Percentiles rank a stretch among this genome's conserved stretches.
phyloP scores from a whole-genome alignment of 2,329 filamentous ascomycete species.

The Colletotrichum chrysophilum region DNA sequence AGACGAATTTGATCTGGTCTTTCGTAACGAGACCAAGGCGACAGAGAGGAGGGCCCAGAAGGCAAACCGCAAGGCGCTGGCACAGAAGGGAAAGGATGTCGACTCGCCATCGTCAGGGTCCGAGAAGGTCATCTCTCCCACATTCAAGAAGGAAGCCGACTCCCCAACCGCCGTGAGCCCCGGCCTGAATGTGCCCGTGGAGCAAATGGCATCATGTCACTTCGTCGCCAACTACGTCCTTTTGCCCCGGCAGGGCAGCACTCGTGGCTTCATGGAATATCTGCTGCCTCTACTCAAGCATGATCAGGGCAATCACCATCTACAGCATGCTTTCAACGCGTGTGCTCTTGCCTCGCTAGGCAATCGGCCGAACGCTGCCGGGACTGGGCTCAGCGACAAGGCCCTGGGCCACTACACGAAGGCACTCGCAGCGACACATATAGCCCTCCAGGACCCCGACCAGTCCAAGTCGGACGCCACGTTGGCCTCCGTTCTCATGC shows the following conservation, averaged over 20 bases:
- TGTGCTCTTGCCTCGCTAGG: slow-evolving; percentile 63
- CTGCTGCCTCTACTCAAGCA: slow-evolving; percentile 59
- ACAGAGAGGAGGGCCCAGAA: slow-evolving; percentile 68
- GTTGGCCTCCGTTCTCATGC: slow-evolving; percentile 62
- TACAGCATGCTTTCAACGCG: slow-evolving; percentile 63
- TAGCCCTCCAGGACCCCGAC: slow-evolving; percentile 56
- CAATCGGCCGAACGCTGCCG: slow-evolving; percentile 48
- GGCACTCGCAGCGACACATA: slow-evolving; percentile 57
- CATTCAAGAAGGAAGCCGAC: slow-evolving; percentile 24
- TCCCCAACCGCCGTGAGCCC: slow-evolving; percentile 31
- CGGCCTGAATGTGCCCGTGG: slow-evolving; percentile 50
- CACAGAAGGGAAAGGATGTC: slow-evolving; percentile 37
- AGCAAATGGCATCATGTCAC: slow-evolving; percentile 62
- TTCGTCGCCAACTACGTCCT: slow-evolving; percentile 68
- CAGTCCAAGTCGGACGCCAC: slow-evolving; percentile 60
- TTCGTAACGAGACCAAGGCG: slow-evolving; percentile 74
- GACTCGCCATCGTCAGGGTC: slow-evolving; percentile 27
- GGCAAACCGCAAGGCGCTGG: slow-evolving; percentile 53
- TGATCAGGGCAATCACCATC: slow-evolving; percentile 48
- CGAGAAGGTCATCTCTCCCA: slow-evolving; percentile 21
- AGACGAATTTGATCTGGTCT: slow-evolving; percentile 75
- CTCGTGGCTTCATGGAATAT: slow-evolving; percentile 64
- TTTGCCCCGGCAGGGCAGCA: slow-evolving; percentile 53
- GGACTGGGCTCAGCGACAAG: slow-evolving; percentile 37
- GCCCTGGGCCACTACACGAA: slow-evolving; percentile 60